phyloP scores from a whole-genome alignment of 495 filamentous ascomycete genomes.

The Lindgomyces ingoldianus region DNA sequence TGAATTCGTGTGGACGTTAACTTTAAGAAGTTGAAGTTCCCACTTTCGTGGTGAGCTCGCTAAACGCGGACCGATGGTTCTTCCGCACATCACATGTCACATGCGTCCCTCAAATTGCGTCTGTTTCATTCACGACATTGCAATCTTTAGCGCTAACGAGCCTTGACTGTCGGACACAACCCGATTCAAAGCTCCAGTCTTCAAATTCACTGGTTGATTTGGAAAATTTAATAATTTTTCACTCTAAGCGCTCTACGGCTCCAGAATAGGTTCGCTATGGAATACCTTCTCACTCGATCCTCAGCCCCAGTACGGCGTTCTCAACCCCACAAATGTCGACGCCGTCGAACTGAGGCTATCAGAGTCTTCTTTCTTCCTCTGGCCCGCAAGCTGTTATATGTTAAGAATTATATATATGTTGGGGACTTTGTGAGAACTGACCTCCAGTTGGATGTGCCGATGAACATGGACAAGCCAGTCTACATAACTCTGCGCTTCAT shows the following conservation, averaged over 20 bases:
- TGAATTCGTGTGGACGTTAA: background rate
- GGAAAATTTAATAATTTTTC: background rate
- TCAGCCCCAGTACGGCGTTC: constrained; percentile 66
- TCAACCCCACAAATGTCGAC: constrained; percentile 65
- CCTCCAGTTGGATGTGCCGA: constrained; percentile 86
- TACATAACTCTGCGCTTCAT: constrained; percentile 95
- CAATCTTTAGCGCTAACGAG: too few relatives aligned
- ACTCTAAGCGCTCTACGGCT: background rate
- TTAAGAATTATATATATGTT: background rate
- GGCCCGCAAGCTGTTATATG: constrained; percentile 61
- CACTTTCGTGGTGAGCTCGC: constrained; percentile 2
- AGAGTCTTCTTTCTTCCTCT: constrained; percentile 72
- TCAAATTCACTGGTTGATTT: background rate
- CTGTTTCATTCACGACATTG: too few relatives aligned
- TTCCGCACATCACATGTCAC: background rate
- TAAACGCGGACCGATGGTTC: constrained; percentile 2
- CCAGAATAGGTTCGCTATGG: constrained; percentile 17
- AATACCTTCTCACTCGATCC: constrained; percentile 14
- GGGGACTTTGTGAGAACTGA: constrained; percentile 42
- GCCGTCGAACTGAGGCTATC: constrained; percentile 43
- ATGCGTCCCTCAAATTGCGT: background rate
- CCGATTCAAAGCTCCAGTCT: background rate
- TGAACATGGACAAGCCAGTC: constrained; percentile 98
- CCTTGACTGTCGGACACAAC: too few relatives aligned
- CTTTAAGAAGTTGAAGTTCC: background rate